These are phyloP conservation scores for Xylaria cubensis DNA, from an alignment of 495 filamentous ascomycete genomes.

Conservation along the genomic window DNA sequence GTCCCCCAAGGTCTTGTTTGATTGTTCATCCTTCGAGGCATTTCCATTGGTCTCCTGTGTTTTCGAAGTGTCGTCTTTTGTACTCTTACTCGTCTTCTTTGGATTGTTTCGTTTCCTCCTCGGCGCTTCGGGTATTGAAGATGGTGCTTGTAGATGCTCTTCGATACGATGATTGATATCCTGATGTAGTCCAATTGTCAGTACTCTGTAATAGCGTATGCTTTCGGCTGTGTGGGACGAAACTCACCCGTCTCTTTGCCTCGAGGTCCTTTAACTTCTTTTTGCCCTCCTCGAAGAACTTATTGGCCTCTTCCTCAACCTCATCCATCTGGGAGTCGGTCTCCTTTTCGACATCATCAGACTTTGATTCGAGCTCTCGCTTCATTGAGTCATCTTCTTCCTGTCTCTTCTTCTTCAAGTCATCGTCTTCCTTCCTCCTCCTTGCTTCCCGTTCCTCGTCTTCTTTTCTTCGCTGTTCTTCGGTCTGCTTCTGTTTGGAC, in stretches of 20 bases:
- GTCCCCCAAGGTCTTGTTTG: neutral
- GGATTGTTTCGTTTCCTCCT: neutral
- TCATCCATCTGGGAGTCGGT: neutral
- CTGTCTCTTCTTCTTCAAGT: neutral
- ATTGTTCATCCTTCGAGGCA: neutral
- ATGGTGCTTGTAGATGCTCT: neutral
- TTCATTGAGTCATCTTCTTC: neutral
- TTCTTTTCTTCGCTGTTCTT: neutral
- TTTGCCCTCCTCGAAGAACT: neutral
- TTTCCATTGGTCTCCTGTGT: neutral
- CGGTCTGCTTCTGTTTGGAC: neutral
- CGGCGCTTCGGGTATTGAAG: neutral
- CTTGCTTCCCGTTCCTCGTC: neutral
- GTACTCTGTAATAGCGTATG: neutral
- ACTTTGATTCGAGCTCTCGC: neutral
- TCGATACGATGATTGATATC: neutral
- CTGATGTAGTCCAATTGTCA: neutral
- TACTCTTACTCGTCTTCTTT: neutral
- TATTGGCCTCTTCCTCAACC: neutral
- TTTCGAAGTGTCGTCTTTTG: neutral
- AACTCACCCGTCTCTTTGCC: neutral
- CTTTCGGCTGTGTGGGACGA: neutral
- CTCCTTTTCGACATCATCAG: neutral
- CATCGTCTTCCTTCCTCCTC: neutral
- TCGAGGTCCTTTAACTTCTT: neutral